A percentile compares a stretch with the other conserved stretches of the same genome.
These are phyloP conservation scores for Alternaria consortialis DNA, from an alignment of 2,329 filamentous ascomycete species.

Conservation along the genomic window DNA sequence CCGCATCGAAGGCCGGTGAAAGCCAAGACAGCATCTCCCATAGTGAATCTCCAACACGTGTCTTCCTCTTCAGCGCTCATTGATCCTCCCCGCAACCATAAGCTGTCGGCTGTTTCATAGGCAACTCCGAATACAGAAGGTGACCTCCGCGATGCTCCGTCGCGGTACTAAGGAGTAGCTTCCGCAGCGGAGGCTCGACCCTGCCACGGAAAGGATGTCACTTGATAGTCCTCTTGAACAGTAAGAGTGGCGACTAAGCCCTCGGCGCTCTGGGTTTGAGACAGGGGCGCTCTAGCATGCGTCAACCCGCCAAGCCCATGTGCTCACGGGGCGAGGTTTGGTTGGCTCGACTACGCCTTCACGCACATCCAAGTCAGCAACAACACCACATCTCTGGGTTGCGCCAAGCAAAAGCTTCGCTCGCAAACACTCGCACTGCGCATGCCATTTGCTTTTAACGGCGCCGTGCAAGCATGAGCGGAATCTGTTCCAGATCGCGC, in stretches of 20 bases:
- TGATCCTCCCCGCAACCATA: constrained; percentile 3
- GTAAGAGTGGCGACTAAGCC: constrained; percentile 13
- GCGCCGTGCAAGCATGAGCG: constrained; percentile 26
- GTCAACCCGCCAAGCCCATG: constrained; percentile 13
- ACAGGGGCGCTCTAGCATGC: constrained; percentile 15
- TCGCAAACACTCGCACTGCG: constrained; percentile 8
- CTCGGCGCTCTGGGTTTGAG: constrained; percentile 11
- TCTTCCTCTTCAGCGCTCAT: constrained; percentile 11
- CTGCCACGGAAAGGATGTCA: constrained; percentile 7
- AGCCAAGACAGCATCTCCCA: not conserved
- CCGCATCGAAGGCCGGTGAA: not conserved
- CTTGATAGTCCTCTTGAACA: constrained; percentile 5
- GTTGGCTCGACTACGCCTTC: constrained; percentile 15
- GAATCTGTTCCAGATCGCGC: constrained; percentile 26
- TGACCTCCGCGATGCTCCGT: constrained; percentile 15
- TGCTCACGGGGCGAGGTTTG: constrained; percentile 11
- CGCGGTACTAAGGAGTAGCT: constrained; percentile 11
- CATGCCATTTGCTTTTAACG: constrained; percentile 27
- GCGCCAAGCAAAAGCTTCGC: constrained; percentile 28
- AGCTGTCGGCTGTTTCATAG: constrained; percentile 4
- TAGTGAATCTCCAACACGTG: constrained; percentile 16
- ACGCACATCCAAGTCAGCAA: constrained; percentile 12
- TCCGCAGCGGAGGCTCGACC: constrained; percentile 14
- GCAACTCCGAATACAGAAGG: constrained; percentile 17
- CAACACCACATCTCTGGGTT: constrained; percentile 10